Evolutionary conservation across 768 basidiomycete species (phyloP).

Genomic region (Suillus variegatus): DNA sequence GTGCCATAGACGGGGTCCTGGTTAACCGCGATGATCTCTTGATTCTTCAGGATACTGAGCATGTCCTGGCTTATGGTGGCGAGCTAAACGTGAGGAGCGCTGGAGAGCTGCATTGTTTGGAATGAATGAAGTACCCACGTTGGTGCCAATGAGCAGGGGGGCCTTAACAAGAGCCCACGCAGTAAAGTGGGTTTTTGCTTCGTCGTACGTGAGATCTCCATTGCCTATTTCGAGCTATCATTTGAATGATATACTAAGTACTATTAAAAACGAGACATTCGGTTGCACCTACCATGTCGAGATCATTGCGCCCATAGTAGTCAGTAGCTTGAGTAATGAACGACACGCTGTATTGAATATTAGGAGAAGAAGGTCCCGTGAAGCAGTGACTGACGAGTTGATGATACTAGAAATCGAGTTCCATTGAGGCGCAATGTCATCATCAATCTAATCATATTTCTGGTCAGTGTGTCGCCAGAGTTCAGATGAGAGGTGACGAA

Average conservation of each 20-base stretch:
- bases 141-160: slow-evolving; percentile 63
- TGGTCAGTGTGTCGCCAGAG: background rate
- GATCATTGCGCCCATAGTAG: slow-evolving; percentile 65
- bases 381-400: slow-evolving; percentile 41
- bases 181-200: slow-evolving; percentile 69
- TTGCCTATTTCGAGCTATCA: slow-evolving; percentile 63
- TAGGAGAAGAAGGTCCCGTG: background rate
- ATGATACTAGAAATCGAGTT: slow-evolving; percentile 52
- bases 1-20: slow-evolving; percentile 63
- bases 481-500: slow-evolving; percentile 20
- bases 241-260: slow-evolving; percentile 8
- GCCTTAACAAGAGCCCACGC: slow-evolving; percentile 72
- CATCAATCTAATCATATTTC: slow-evolving; percentile 15
- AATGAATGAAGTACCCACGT: slow-evolving; percentile 37
- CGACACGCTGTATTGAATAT: slow-evolving; percentile 47
- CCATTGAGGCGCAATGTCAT: slow-evolving; percentile 44
- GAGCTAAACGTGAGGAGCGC: slow-evolving; percentile 37
- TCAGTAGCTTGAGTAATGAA: slow-evolving; percentile 63
- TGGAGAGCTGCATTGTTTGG: slow-evolving; percentile 5
- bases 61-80: slow-evolving; percentile 50
- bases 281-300: slow-evolving; percentile 54
- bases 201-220: slow-evolving; percentile 59
- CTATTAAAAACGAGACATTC: background rate
- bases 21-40: slow-evolving; percentile 66
- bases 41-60: slow-evolving; percentile 57